A percentile compares a stretch with the other conserved stretches of the same genome.
Conservation (phyloP, 139 green algal species). For the Chlamydomonas incerta region DNA sequence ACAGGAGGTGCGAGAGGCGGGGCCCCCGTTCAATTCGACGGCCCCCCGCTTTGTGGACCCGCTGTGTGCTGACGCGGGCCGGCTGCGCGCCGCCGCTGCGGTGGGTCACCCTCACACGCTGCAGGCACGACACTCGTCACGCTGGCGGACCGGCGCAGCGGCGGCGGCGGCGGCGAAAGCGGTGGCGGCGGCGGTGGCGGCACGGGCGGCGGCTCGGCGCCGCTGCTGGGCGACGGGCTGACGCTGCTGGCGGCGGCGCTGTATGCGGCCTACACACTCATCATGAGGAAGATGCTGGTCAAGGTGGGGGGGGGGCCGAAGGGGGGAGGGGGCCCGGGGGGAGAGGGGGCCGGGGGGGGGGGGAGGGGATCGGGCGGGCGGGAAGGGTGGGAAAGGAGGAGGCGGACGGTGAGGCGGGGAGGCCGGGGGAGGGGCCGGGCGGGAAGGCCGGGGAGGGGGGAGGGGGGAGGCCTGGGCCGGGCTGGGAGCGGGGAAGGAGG, state of each 20-base stretch:
- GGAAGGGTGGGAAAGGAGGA: not conserved
- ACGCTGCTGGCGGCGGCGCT: slow-evolving; percentile 79
- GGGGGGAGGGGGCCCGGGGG: not conserved
- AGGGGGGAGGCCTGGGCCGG: too few relatives aligned
- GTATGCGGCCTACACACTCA: slow-evolving; percentile 91
- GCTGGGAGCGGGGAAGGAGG: too few relatives aligned
- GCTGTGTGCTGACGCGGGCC: too few relatives aligned
- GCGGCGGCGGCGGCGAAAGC: not conserved
- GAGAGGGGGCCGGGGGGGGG: not conserved
- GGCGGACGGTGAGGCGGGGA: too few relatives aligned
- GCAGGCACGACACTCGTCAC: slow-evolving; percentile 55
- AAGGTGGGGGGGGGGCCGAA: slow-evolving; percentile 6
- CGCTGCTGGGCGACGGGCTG: slow-evolving; percentile 80
- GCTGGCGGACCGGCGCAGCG: slow-evolving; percentile 30
- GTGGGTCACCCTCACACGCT: not conserved
- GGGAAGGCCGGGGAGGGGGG: not conserved
- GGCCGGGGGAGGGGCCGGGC: too few relatives aligned
- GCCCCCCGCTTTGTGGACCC: too few relatives aligned
- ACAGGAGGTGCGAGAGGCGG: too few relatives aligned
- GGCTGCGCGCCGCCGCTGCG: too few relatives aligned
- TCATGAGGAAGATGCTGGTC: slow-evolving; percentile 60
- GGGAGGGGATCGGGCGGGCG: too few relatives aligned
- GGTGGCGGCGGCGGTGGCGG: not conserved
- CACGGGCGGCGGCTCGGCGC: not conserved
- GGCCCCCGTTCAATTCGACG: too few relatives aligned